phyloP scores from a whole-genome alignment of 2,329 filamentous ascomycete species.

The Alternaria triticimaculans region DNA sequence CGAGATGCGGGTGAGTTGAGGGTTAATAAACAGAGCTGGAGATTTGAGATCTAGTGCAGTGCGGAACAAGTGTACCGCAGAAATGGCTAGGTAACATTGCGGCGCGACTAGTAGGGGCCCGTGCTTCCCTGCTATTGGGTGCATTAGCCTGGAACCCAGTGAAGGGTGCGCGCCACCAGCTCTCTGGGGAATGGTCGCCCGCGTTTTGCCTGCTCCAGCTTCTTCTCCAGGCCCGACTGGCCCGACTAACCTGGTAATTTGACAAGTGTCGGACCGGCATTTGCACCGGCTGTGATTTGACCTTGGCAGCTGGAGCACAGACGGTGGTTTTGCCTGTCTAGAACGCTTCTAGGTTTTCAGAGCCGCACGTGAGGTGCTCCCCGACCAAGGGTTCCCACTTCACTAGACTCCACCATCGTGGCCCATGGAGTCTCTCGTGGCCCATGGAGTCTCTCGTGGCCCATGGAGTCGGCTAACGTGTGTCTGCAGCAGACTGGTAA shows the following conservation, averaged over 20 bases:
- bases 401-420: background rate
- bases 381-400: background rate
- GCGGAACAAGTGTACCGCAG: background rate
- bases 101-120: background rate
- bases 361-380: slow-evolving; percentile 1
- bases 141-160: background rate
- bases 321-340: background rate
- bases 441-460: background rate
- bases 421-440: background rate
- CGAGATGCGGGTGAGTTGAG: background rate
- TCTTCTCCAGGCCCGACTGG: background rate
- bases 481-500: background rate
- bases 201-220: background rate
- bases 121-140: background rate
- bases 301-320: background rate
- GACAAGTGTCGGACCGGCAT: slow-evolving; percentile 4
- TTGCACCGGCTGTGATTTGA: background rate
- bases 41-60: background rate
- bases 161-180: background rate
- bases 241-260: background rate
- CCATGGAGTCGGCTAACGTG: background rate
- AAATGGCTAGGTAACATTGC: slow-evolving; percentile 1
- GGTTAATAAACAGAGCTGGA: slow-evolving; percentile 1
- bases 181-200: slow-evolving; percentile 1
- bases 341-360: background rate